These are phyloP conservation scores for Camellia oleifera DNA, from an alignment of 179 eudicot genomes.

Conservation along the genomic window DNA sequence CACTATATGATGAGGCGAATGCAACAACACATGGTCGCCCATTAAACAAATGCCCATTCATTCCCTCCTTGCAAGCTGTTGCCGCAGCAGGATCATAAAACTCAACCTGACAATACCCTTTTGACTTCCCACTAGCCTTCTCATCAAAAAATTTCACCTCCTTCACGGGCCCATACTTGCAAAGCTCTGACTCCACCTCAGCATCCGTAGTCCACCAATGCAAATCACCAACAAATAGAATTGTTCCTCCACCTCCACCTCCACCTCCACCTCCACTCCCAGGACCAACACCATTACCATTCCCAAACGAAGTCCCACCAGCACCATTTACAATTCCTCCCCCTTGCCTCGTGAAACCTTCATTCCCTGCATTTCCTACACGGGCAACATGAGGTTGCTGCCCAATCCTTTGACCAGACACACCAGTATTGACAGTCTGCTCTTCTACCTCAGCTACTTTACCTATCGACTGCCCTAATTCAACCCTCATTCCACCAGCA, in stretches of 20 bases:
- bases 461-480: slow-evolving; percentile 43
- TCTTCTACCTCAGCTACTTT: slow-evolving; percentile 42
- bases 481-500: slow-evolving; percentile 59
- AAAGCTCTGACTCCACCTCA: slow-evolving; percentile 66
- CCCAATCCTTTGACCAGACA: slow-evolving; percentile 32
- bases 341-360: slow-evolving; percentile 44
- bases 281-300: slow-evolving; percentile 15
- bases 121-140: slow-evolving; percentile 89
- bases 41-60: slow-evolving; percentile 79
- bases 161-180: slow-evolving; percentile 75
- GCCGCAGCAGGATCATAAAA: slow-evolving; percentile 76
- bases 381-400: slow-evolving; percentile 27
- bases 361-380: slow-evolving; percentile 43
- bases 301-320: slow-evolving; percentile 35
- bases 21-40: slow-evolving; percentile 90
- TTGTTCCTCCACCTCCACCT: slow-evolving; percentile 40
- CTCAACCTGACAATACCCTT: slow-evolving; percentile 91
- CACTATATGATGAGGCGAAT: slow-evolving; percentile 66
- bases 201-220: slow-evolving; percentile 99
- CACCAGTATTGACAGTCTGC: slow-evolving; percentile 29
- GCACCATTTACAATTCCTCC: slow-evolving; percentile 40
- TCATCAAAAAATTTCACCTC: slow-evolving; percentile 89
- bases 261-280: slow-evolving; percentile 28
- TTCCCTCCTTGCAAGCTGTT: slow-evolving; percentile 72
- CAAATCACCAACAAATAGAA: slow-evolving; percentile 73